Conservation (phyloP, 2,329 filamentous ascomycete genomes). For the Curvularia lunata region DNA sequence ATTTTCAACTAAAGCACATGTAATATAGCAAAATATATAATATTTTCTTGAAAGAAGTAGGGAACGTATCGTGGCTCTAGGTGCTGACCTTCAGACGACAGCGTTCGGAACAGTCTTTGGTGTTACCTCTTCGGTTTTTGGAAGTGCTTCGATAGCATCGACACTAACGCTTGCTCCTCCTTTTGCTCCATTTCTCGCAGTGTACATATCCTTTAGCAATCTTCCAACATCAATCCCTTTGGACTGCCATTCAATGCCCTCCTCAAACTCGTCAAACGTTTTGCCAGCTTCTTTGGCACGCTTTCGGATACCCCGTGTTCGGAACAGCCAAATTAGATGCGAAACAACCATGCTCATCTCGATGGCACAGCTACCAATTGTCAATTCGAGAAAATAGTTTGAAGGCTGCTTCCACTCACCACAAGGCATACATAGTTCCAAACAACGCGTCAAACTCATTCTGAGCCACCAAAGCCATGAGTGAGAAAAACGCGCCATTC, state of each 20-base stretch:
- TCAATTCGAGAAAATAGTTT: neutral
- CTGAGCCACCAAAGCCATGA: conserved; percentile 65
- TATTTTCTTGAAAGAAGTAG: neutral
- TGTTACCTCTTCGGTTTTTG: conserved; percentile 2
- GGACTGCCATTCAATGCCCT: conserved; percentile 41
- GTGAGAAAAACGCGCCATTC: conserved; percentile 65
- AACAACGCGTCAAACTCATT: conserved; percentile 65
- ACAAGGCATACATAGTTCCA: conserved; percentile 64
- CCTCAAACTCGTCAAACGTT: conserved; percentile 58
- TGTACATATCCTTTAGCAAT: conserved; percentile 15
- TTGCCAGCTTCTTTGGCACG: conserved; percentile 51
- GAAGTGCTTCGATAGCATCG: neutral
- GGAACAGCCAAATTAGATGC: conserved; percentile 62
- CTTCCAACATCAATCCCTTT: conserved; percentile 29
- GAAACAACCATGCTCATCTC: conserved; percentile 64
- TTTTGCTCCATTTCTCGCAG: neutral
- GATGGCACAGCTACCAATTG: conserved; percentile 50
- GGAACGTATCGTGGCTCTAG: neutral
- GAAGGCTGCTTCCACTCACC: conserved; percentile 28
- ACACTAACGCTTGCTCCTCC: neutral
- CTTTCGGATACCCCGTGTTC: conserved; percentile 58
- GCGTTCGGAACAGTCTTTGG: conserved; percentile 21
- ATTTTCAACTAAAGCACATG: neutral
- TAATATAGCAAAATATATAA: neutral
- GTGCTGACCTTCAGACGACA: conserved; percentile 19